Conservation (phyloP, 169 alveolate genomes). For the Toxoplasma gondii region DNA sequence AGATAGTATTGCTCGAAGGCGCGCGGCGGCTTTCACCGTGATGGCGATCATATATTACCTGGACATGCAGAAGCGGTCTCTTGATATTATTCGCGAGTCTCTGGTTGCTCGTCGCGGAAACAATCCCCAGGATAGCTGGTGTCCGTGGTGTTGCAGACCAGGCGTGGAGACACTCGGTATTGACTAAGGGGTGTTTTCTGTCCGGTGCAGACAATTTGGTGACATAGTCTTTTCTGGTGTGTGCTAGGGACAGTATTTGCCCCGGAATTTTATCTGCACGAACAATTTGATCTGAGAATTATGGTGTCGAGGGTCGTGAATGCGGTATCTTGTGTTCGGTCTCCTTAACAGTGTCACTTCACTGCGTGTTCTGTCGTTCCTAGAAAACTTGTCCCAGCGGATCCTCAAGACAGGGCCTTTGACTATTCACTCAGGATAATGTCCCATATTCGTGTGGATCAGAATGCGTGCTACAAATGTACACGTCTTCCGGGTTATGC, state of each 20-base stretch:
- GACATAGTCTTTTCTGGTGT: not conserved
- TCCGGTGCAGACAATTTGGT: not conserved
- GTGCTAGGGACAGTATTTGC: no score
- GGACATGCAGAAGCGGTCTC: slow-evolving; percentile 13
- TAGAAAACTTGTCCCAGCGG: no score
- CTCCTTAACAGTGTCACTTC: not conserved
- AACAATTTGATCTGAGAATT: not conserved
- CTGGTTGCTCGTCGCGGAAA: not conserved
- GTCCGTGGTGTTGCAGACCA: not conserved
- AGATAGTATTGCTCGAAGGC: not conserved
- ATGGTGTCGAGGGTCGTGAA: not conserved
- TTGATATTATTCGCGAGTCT: slow-evolving; percentile 9
- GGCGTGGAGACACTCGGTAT: not conserved
- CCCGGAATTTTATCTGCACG: not conserved
- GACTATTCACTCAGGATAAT: not conserved
- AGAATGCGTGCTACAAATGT: not conserved
- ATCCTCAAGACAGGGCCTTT: no score
- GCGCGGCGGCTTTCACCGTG: slow-evolving; percentile 6
- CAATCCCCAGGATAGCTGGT: not conserved
- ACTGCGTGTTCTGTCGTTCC: no score
- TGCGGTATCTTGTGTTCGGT: no score
- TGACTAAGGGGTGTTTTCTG: not conserved
- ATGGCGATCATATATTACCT: slow-evolving; percentile 1
- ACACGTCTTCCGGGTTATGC: not conserved
- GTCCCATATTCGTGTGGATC: not conserved